phyloP scores from a whole-genome alignment of 2,329 filamentous ascomycete genomes.

The Beauveria sp. region DNA sequence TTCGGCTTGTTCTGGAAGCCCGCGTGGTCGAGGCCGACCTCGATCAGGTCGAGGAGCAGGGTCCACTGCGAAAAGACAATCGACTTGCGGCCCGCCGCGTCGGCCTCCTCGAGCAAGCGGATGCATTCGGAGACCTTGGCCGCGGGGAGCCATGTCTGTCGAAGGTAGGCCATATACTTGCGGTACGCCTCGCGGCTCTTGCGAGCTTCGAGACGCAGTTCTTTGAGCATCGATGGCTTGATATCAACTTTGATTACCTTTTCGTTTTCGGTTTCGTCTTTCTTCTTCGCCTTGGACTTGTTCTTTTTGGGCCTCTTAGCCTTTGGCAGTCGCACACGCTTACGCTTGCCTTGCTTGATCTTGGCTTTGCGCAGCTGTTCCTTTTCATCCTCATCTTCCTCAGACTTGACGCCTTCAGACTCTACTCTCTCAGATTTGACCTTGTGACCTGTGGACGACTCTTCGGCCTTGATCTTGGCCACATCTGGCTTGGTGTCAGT shows the following conservation, averaged over 20 bases:
- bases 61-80: constrained; percentile 78
- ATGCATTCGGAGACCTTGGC: constrained; percentile 78
- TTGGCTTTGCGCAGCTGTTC: constrained; percentile 15
- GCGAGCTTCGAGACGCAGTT: constrained; percentile 57
- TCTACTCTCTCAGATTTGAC: constrained; percentile 17
- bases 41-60: constrained; percentile 62
- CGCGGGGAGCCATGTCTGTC: constrained; percentile 63
- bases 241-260: constrained; percentile 37
- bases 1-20: constrained; percentile 52
- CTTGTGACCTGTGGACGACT: neutral
- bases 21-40: constrained; percentile 62
- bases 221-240: constrained; percentile 49
- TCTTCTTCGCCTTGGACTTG: constrained; percentile 15
- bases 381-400: constrained; percentile 22
- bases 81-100: constrained; percentile 57
- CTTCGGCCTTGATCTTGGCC: constrained; percentile 13
- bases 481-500: constrained; percentile 23
- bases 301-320: constrained; percentile 14
- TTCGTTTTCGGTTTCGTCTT: constrained; percentile 23
- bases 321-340: neutral
- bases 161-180: constrained; percentile 62
- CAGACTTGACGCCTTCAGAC: neutral
- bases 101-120: constrained; percentile 61
- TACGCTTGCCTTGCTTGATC: constrained; percentile 8
- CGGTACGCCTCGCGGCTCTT: constrained; percentile 57